These are phyloP conservation scores for Pilasporangium apinafurcum DNA, from an alignment of 352 stramenopile genomes.

Conservation along the genomic window DNA sequence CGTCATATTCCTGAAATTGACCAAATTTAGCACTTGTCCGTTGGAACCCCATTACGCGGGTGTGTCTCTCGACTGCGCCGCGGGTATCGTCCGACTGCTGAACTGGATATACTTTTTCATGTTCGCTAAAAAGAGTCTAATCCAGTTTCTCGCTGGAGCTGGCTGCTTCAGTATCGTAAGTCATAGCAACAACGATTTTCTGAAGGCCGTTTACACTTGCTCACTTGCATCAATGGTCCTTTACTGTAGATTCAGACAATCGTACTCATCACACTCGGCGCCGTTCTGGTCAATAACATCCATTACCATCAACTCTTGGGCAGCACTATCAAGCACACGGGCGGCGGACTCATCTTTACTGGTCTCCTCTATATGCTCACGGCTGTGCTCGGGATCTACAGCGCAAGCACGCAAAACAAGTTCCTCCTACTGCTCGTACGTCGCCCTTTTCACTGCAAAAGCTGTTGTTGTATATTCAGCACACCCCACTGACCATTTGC, in stretches of 20 bases:
- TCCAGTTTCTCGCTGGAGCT: slow-evolving; percentile 50
- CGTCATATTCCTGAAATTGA: too few species aligned
- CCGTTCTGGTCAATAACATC: slow-evolving; percentile 33
- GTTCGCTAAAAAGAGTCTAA: slow-evolving; percentile 63
- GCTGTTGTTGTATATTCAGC: too few species aligned
- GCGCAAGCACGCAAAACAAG: slow-evolving; percentile 65
- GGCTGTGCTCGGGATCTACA: slow-evolving; percentile 39
- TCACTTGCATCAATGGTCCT: too few species aligned
- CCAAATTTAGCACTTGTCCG: too few species aligned
- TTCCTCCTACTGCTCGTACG: slow-evolving; percentile 55
- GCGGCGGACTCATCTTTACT: slow-evolving; percentile 64
- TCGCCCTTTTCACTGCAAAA: too few species aligned
- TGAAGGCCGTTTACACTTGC: too few species aligned
- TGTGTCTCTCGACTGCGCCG: too few species aligned
- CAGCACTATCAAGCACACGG: slow-evolving; percentile 38
- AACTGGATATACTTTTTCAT: slow-evolving; percentile 8
- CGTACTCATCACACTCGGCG: slow-evolving; percentile 40
- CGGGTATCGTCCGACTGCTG: too few species aligned
- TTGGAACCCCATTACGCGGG: too few species aligned
- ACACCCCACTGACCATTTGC: too few species aligned
- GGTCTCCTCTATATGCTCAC: slow-evolving; percentile 44
- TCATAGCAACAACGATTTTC: too few species aligned
- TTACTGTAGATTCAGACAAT: slow-evolving; percentile 37
- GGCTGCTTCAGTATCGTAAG: slow-evolving; percentile 55
- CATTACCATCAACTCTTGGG: slow-evolving; percentile 64